Base-by-base conservation (phyloP, 2,329 filamentous ascomycete species). In the Aspergillus sp. region DNA sequence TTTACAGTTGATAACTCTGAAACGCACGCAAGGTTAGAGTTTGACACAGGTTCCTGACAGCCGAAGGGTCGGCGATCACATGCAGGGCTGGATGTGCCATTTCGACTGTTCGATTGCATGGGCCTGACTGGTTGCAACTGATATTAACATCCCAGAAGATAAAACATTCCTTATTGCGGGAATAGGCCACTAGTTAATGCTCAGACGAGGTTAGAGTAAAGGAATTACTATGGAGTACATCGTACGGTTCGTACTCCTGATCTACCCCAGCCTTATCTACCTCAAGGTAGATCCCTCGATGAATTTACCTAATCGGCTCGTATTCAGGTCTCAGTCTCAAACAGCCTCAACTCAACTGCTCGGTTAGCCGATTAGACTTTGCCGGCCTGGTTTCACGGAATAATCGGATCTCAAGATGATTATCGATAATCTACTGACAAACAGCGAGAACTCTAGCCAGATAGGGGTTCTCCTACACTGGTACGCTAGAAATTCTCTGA, bases 281-380 rank as follows among this genome's bases (percentile, higher is more conserved):
- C 10, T 12, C 10, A 36, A 2, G 10, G 32, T 36, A 11, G 10
- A 36, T n/a, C 14, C 36, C 36, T n/a, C 36, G 14, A 42, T 42
- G 36, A 42, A 47, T 24, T 47, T 47, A 47, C 45, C 45, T 47
- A 47, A 58, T 45, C 31, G 42, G 14, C 31, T 45, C 24, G 22
- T 20, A 29, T 20, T 46, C 4, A 29, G 39, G 56, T 58, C 51
- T 58, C 51, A 58, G 29, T 58, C 22, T 49, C 51, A 54, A 42
- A 58, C 56, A 50, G 14, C 11, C n/a, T 32, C 20, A 50, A 22
- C 22, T 20, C 29, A 49, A 4, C 20, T 24, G 36, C 9, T 29
- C 51, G n/a, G 45, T 14, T 32, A 10, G 45, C 10, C 47, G 42
- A 42, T 57, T 49, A 32, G 56, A 6, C 45, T 32, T 26, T 11